Conservation (phyloP, 106 monocot species). For the Xerophyta viscosa region DNA sequence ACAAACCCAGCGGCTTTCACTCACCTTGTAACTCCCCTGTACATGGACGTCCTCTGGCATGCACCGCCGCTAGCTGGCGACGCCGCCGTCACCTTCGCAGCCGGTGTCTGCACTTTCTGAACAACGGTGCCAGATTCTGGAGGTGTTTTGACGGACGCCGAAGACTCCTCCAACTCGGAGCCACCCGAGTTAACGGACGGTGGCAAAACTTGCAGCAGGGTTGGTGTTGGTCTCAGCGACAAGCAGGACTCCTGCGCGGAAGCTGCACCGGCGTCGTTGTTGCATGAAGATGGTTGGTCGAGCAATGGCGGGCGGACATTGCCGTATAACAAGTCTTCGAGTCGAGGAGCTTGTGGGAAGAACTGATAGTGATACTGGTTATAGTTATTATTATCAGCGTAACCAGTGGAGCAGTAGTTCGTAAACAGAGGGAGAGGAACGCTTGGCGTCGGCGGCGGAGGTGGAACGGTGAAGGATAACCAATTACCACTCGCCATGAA, state of each 20-base stretch:
- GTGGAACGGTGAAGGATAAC: not conserved
- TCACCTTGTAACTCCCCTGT: conserved; percentile 48
- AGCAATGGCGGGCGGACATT: too few species aligned
- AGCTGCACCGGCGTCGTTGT: not conserved
- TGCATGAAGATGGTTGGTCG: too few species aligned
- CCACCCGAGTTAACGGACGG: not conserved
- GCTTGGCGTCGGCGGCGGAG: not conserved
- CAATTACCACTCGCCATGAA: too few species aligned
- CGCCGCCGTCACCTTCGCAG: not conserved
- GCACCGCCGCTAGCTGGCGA: conserved; percentile 5
- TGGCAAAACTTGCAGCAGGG: not conserved
- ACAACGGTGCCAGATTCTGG: not conserved
- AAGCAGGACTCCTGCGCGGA: too few species aligned
- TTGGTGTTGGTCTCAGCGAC: not conserved
- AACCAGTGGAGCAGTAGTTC: not conserved
- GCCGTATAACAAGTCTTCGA: conserved; percentile 35
- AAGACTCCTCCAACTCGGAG: conserved; percentile 2
- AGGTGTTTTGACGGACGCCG: too few species aligned
- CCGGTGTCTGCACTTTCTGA: conserved; percentile 6
- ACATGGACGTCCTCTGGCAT: conserved; percentile 35
- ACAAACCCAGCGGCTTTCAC: not conserved
- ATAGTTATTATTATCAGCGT: not conserved
- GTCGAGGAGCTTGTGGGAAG: conserved; percentile 14
- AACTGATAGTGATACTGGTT: not conserved
- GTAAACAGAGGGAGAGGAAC: not conserved